Conservation (phyloP, 208 protist species). For the Trypanosoma platydactyli region DNA sequence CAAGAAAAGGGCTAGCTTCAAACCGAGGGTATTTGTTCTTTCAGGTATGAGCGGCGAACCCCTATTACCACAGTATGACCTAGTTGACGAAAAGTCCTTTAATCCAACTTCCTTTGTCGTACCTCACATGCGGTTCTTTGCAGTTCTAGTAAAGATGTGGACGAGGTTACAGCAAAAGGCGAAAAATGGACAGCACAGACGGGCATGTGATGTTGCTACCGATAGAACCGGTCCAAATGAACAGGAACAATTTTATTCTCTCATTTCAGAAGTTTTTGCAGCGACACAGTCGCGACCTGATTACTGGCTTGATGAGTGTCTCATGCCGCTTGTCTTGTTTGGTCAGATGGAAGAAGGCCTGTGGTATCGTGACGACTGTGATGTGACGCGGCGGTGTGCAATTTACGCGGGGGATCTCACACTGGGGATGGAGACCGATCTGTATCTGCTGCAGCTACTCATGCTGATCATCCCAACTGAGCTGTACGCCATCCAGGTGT, state of each 20-base stretch:
- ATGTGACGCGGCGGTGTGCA: constrained; percentile 25
- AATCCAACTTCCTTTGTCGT: constrained; percentile 49
- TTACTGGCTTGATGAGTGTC: constrained; percentile 56
- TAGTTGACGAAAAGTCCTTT: constrained; percentile 27
- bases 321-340: constrained; percentile 77
- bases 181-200: background rate
- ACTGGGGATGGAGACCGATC: constrained; percentile 39
- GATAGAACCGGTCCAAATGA: background rate
- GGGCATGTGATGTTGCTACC: background rate
- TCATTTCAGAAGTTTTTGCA: constrained; percentile 27
- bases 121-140: constrained; percentile 46
- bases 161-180: constrained; percentile 14
- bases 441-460: constrained; percentile 67
- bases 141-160: constrained; percentile 45
- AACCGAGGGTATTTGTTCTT: background rate
- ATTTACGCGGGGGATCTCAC: constrained; percentile 35
- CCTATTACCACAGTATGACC: constrained; percentile 11
- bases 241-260: constrained; percentile 1
- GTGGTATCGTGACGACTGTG: constrained; percentile 55
- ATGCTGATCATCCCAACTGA: constrained; percentile 49
- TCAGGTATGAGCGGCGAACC: background rate
- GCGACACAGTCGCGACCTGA: constrained; percentile 11
- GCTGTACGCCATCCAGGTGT: constrained; percentile 51
- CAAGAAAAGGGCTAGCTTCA: constrained; percentile 18
- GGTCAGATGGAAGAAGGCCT: constrained; percentile 53